Evolutionary conservation across 192 early-diverging fungal genomes (phyloP), one percentile per base, ranked within the genome.

Genomic region (Entomortierella beljakovae): DNA sequence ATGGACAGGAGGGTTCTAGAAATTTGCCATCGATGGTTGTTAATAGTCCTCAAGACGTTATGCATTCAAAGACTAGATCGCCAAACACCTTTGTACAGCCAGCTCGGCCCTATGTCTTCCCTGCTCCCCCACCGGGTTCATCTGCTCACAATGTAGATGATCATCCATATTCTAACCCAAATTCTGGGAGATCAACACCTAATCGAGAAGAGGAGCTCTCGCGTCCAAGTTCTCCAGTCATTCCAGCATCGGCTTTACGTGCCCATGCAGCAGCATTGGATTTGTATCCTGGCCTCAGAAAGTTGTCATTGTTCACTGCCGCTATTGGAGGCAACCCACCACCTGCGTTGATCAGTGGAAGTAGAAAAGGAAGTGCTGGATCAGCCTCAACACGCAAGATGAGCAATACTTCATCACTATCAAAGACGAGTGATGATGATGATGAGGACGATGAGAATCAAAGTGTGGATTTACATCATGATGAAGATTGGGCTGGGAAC

Each of bases 401-500:
- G 22, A 53, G 51, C 6, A 29, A 6, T 3, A 18, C 6, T 53
- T 29, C 22, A 3, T 53, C 28, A 9, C 16, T 33, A 3, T 33
- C 29, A 2, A 46, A 31, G 25, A 62, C 48, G 40, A 61, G 57
- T 18, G 63, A 53, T 32, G 68, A 60, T 0, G 61, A 64, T 37
- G 59, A 64, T 20, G 61, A 49, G 0, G 58, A 55, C 15, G 16
- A 32, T 28, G 70, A 64, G 3, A 37, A 35, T 6, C 33, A 46
- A 26, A 48, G 54, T 13, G 34, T 32, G 11, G 65, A 69, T 32
- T 20, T 62, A 9, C 66, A 63, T 0, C 32, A 69, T 54, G 75
- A 79, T 26, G 75, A 79, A 22, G 75, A 79, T 9, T 79, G 75
- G 75, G 75, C 75, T 1, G 75, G 66, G 0, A 70, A 79, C n/a